Conservation (phyloP, 106 monocot species). For the Apostasia shenzhenica region DNA sequence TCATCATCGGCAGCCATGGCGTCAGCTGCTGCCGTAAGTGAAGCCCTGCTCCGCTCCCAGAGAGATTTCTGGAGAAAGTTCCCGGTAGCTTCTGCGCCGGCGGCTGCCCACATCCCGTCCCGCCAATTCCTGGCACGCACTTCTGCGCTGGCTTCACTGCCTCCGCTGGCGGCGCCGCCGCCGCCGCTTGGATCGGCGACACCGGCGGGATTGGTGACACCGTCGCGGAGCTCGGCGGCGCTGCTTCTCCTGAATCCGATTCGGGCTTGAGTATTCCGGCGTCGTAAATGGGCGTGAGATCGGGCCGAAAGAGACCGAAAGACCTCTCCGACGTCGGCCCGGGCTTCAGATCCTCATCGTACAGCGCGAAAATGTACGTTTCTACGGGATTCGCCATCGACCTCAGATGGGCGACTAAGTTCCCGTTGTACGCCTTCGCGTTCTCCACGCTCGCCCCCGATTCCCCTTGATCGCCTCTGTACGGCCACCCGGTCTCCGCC, state of each 20-base stretch:
- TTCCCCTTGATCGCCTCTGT: slow-evolving; percentile 23
- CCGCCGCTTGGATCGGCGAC: slow-evolving; percentile 42
- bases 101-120: not conserved
- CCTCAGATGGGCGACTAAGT: slow-evolving; percentile 28
- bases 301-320: slow-evolving; percentile 30
- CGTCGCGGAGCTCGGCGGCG: not conserved
- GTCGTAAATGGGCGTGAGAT: slow-evolving; percentile 27
- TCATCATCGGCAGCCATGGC: no score
- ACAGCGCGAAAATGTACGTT: slow-evolving; percentile 43
- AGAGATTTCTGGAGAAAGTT: no score
- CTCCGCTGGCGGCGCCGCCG: not conserved
- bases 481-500: slow-evolving; percentile 58
- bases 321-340: slow-evolving; percentile 43
- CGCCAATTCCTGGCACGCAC: not conserved
- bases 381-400: slow-evolving; percentile 22
- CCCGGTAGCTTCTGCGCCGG: not conserved
- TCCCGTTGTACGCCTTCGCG: slow-evolving; percentile 22
- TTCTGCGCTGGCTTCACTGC: not conserved
- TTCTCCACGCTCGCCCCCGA: slow-evolving; percentile 30
- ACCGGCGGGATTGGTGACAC: not conserved
- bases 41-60: not conserved
- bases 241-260: not conserved
- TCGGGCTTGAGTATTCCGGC: slow-evolving; percentile 15
- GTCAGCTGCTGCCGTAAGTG: not conserved
- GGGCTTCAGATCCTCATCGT: slow-evolving; percentile 52